Percentiles rank a stretch among this genome's conserved stretches.
Conservation (phyloP, 2,329 filamentous ascomycete species). For the Mycogone perniciosa region DNA sequence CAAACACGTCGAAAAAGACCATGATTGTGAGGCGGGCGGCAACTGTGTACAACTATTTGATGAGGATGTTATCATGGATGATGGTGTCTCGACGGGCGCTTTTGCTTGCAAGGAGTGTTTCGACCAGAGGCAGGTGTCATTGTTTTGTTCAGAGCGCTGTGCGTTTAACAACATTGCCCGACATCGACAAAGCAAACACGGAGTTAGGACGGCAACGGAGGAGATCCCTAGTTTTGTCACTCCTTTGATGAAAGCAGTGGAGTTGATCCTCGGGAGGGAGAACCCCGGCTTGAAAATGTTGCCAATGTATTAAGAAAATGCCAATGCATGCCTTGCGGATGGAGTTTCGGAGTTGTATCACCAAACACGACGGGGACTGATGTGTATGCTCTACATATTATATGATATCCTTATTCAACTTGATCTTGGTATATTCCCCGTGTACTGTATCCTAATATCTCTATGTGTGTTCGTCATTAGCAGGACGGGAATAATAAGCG, state of each 20-base stretch:
- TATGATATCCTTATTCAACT: too few species aligned
- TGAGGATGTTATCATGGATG: slow-evolving; percentile 36
- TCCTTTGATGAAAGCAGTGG: slow-evolving; percentile 21
- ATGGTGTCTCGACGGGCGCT: slow-evolving; percentile 21
- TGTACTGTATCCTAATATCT: too few species aligned
- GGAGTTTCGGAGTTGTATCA: too few species aligned
- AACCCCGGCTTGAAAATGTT: slow-evolving; percentile 29
- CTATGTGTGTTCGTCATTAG: too few species aligned
- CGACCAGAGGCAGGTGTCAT: slow-evolving; percentile 27
- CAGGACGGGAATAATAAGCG: too few species aligned
- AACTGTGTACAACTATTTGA: slow-evolving; percentile 34
- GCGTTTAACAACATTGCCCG: slow-evolving; percentile 34
- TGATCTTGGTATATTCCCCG: too few species aligned
- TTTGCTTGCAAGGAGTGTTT: slow-evolving; percentile 40
- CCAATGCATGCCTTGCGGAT: not conserved
- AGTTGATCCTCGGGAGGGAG: slow-evolving; percentile 22
- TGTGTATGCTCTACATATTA: not conserved
- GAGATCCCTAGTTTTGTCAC: slow-evolving; percentile 19
- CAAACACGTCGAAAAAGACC: slow-evolving; percentile 31
- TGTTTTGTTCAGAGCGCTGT: slow-evolving; percentile 39
- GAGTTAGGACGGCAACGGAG: slow-evolving; percentile 20
- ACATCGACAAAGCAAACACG: slow-evolving; percentile 32
- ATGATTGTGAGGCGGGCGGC: slow-evolving; percentile 37
- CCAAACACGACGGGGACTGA: not conserved
- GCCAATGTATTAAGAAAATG: slow-evolving; percentile 12